phyloP scores from a whole-genome alignment of 345 rosid genomes.

The Eucalyptus albens region DNA sequence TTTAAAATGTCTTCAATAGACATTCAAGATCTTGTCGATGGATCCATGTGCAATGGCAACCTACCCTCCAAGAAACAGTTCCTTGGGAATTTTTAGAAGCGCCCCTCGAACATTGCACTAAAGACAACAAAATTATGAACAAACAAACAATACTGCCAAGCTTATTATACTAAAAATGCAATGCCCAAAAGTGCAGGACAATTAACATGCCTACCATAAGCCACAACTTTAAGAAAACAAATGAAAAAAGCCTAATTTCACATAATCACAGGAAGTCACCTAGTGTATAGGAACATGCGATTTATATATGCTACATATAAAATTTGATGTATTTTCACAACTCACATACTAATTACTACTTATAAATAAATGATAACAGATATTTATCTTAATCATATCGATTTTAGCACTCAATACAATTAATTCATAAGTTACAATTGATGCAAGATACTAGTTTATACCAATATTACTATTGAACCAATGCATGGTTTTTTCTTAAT shows the following conservation, averaged over 20 bases:
- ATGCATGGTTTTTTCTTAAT: too few species aligned
- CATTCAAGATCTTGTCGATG: neutral
- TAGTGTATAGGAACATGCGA: constrained; percentile 58
- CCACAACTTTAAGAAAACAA: neutral
- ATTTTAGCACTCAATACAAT: too few species aligned
- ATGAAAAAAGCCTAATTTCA: neutral
- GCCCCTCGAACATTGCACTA: neutral
- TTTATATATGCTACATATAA: constrained; percentile 26
- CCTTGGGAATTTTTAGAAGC: neutral
- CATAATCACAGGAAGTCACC: constrained; percentile 5
- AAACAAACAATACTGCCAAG: neutral
- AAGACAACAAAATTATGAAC: neutral
- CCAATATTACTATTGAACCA: too few species aligned
- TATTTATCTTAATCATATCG: too few species aligned
- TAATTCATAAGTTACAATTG: too few species aligned
- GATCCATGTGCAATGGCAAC: neutral
- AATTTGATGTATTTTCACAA: too few species aligned
- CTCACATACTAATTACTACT: too few species aligned
- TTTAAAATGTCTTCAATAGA: neutral
- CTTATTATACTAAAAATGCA: too few species aligned
- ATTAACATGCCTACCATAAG: neutral
- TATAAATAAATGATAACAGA: too few species aligned
- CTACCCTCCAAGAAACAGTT: neutral
- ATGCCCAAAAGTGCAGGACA: neutral
- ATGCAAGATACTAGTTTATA: too few species aligned